Base-by-base conservation (phyloP, 495 filamentous ascomycete genomes). In the Neurospora africana region DNA sequence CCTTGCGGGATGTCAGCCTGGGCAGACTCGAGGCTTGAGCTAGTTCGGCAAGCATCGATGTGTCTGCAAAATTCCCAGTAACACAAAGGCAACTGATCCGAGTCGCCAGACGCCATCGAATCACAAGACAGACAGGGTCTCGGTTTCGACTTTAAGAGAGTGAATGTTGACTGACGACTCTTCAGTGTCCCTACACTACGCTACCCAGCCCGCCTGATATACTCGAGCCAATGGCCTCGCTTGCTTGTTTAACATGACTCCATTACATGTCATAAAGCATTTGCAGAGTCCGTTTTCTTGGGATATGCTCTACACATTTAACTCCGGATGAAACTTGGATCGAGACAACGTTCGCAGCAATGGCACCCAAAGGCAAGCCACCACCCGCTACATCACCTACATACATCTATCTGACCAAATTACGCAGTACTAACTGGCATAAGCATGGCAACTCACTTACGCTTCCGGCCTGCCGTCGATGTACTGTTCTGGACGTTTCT, bases 11-110 rank as follows among this genome's bases (percentile, higher is more conserved):
- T 71, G 71, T 67, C 72, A 72, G 23, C 70, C 69, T n/a, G 27
- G 27, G 53, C 75, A 74, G 73, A 71, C 75, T 65, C 27, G 15
- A 65, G 53, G 53, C 23, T 76, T 72, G 73, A 68, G 58, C 74
- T 75, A 70, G 44, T 70, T 58, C 30, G 37, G 7, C 53, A 35
- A 30, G 23, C 23, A 61, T 61, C 23, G 23, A 61, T 61, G 53
- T 61, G 53, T 61, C 53, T 61, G 53, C 53, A 61, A 61, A 30
- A 30, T 33, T 33, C 41, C 35, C 47, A 58, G 74, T 71, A 41
- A 69, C 72, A 75, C 72, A 69, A 47, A 47, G 68, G 53, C 17
- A 65, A 35, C 47, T 35, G 65, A 75, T 71, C 74, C 70, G 72
- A 71, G 43, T 74, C 74, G 74, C 72, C 72, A 65, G 7, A 33